phyloP scores from a whole-genome alignment of 129 eudicot species.

The Gnaphalium uliginosum region DNA sequence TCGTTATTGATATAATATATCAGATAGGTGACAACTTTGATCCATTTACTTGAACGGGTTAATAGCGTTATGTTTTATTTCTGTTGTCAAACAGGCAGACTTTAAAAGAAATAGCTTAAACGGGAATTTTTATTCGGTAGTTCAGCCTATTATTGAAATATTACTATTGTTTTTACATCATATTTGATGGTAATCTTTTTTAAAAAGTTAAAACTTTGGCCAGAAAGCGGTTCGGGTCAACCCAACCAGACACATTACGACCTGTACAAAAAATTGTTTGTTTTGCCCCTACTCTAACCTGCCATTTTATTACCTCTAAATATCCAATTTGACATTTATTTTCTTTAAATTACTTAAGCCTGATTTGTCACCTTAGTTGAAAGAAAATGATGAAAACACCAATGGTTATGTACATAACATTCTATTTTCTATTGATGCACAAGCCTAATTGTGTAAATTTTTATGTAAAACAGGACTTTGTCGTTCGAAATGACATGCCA shows the following conservation, averaged over 20 bases:
- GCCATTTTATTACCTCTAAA: not conserved
- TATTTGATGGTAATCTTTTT: no score
- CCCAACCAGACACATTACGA: not conserved
- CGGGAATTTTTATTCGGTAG: not conserved
- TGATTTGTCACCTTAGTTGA: not conserved
- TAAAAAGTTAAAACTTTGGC: not conserved
- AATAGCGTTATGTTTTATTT: not conserved
- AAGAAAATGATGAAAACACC: not conserved
- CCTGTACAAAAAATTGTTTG: not conserved
- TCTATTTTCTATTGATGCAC: not conserved
- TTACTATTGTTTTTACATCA: no score
- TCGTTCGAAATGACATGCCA: conserved; percentile 89
- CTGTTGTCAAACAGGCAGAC: not conserved
- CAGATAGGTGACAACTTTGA: not conserved
- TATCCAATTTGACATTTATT: no score
- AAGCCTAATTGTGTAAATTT: conserved; percentile 3
- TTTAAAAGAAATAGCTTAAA: not conserved
- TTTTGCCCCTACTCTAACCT: not conserved
- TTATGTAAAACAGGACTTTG: conserved; percentile 70
- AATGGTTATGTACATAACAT: not conserved
- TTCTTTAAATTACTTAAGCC: not conserved
- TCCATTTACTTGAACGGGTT: not conserved
- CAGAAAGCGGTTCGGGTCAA: not conserved
- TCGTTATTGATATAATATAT: not conserved
- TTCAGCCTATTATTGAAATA: no score